Evolutionary conservation across 108 stramenopile genomes (phyloP).

Genomic region (Seminavis robusta): DNA sequence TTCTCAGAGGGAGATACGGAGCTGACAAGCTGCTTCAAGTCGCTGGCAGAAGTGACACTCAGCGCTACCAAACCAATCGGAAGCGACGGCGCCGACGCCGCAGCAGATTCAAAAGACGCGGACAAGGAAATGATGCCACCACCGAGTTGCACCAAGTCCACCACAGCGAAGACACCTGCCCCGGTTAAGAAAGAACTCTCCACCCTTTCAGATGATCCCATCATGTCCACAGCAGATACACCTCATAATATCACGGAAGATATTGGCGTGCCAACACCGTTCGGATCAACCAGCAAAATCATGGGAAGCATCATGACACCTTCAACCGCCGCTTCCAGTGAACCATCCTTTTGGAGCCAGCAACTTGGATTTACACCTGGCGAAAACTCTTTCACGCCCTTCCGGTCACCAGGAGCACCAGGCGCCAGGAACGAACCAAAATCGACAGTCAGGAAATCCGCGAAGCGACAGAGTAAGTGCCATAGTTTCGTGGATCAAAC

Average conservation of each 20-base stretch:
- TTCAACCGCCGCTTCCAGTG: slow-evolving; percentile 3
- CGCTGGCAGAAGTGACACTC: too few species aligned
- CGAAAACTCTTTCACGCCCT: too few species aligned
- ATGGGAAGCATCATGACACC: slow-evolving; percentile 3
- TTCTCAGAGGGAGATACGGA: neutral
- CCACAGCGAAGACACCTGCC: neutral
- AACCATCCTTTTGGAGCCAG: slow-evolving; percentile 15
- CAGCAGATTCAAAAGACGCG: neutral
- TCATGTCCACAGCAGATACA: neutral
- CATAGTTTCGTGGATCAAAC: too few species aligned
- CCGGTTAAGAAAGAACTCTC: neutral
- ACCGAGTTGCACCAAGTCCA: neutral
- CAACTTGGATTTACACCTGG: slow-evolving; percentile 4
- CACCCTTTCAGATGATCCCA: neutral
- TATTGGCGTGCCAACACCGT: neutral
- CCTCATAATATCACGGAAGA: neutral
- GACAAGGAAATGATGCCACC: slow-evolving; percentile 18
- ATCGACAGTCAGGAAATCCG: too few species aligned
- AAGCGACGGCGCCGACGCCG: too few species aligned
- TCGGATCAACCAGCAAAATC: neutral
- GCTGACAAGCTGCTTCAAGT: too few species aligned
- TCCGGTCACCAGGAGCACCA: too few species aligned
- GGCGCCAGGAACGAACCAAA: too few species aligned
- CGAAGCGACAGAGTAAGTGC: too few species aligned
- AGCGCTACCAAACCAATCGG: too few species aligned